Evolutionary conservation across 2,329 filamentous ascomycete species (phyloP), one percentile per base, ranked within the genome.

Genomic region (Aspergillus sp.): DNA sequence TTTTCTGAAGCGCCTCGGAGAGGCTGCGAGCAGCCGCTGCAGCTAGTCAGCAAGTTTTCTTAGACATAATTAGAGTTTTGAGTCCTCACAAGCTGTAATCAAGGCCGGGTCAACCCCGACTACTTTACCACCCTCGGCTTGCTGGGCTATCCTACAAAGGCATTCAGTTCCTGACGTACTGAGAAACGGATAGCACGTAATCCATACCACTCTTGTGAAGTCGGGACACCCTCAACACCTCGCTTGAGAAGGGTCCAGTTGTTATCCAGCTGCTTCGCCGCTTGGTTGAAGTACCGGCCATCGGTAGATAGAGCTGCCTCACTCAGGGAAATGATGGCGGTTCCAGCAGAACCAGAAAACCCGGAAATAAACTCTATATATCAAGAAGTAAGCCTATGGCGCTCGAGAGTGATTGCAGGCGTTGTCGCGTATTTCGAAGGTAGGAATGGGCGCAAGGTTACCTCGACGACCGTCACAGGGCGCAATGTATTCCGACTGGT

Each of bases 201-300:
- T 6, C 15, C 67, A 56, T 87, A 87, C 95, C 95, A 99, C 75
- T 98, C 95, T 72, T 97, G 91, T 90, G 95, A 99, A 0, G 93
- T 98, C 1, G 91, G 93, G 9, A 97, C 92, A 74, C 96, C 91
- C 70, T 95, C 90, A 48, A 96, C 82, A 6, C 95, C 95, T 69
- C 96, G 91, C 79, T 97, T 99, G 61, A 99, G 81, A 41, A 99
- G 81, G 50, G 85, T 80, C 95, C 95, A 99, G 75, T 98, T 98
- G 68, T 77, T 79, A 73, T 98, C 95, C 31, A 99, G 85, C 75
- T 99, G 91, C 68, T 93, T 90, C 61, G 87, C 81, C 25, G 95
- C 95, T 76, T 99, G 95, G 78, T 96, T 98, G 82, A 98, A 99
- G 77, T 99, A 99, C 64, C 95, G 88, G 31, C 95, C 95, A 73